Base-by-base conservation (phyloP, 2,329 filamentous ascomycete species). In the Ophiocordyceps polyrhachis-furcata region DNA sequence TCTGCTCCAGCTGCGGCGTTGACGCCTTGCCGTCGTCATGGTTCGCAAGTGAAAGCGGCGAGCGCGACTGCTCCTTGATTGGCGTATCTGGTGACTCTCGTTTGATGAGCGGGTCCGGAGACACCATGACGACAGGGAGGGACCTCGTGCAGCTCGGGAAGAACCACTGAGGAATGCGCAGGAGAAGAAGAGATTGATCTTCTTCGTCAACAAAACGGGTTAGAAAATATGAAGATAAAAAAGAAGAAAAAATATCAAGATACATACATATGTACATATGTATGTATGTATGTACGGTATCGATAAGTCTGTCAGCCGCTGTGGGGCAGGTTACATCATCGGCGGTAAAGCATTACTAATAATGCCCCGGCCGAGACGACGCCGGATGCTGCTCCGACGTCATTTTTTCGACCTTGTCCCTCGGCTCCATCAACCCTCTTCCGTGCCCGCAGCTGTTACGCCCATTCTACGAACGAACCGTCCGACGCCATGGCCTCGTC, bases 401-500 rank as follows among this genome's bases (percentile, higher is more conserved):
- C 35, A 38, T n/a, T 19, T 38, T 38, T 32, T 32, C 15, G 15
- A 7, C n/a, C 2, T 6, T 38, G 3, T n/a, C 31, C 9, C 13
- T 32, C n/a, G 8, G 19, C 35, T 23, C 1, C 40, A 37, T 42
- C 38, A 29, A 40, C 44, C 31, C 8, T 28, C 6, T 28, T 28
- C 25, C 9, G 7, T 28, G 25, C 25, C 25, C 25, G 25, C 25
- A 28, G 9, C 9, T 28, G 25, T 7, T 28, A 40, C 37, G n/a
- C 37, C 7, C 38, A n/a, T 42, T 32, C 40, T 25, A 21, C 38
- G 17, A 19, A 8, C 35, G 8, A 38, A 12, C 15, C 8, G 8
- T 23, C 38, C 23, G 21, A 17, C 20, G 29, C 13, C 42, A 60
- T 60, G 58, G 47, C 50, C 40, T 49, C 52, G 17, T 45, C 53